These are phyloP conservation scores for Sphaceloma murrayae DNA, from an alignment of 2,329 filamentous ascomycete genomes.

Conservation along the genomic window DNA sequence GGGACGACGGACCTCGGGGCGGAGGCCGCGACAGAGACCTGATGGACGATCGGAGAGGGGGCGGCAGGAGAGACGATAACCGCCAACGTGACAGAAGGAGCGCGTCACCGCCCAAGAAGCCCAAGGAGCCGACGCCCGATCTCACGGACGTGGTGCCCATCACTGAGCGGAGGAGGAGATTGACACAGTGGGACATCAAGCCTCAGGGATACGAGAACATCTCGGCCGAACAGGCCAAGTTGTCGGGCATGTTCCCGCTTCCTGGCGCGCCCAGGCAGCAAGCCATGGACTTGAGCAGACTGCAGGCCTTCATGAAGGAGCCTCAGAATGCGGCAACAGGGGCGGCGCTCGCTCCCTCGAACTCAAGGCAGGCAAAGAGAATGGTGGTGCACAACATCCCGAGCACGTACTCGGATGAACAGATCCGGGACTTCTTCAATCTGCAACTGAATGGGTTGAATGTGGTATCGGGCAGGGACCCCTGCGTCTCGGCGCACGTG, in stretches of 20 bases:
- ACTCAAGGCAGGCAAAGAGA: constrained; percentile 88
- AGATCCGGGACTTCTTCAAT: constrained; percentile 79
- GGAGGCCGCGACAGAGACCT: constrained; percentile 40
- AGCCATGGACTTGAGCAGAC: constrained; percentile 84
- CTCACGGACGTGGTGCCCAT: constrained; percentile 77
- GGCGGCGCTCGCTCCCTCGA: constrained; percentile 79
- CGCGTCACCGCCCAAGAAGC: constrained; percentile 72
- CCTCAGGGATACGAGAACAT: constrained; percentile 97
- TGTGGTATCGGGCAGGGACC: constrained; percentile 71
- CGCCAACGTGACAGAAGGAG: constrained; percentile 55
- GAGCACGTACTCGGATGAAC: constrained; percentile 61
- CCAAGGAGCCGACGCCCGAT: constrained; percentile 91
- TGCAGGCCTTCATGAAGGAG: constrained; percentile 93
- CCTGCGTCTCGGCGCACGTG: constrained; percentile 74
- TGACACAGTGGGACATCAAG: constrained; percentile 99
- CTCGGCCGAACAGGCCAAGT: constrained; percentile 94
- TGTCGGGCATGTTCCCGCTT: constrained; percentile 97
- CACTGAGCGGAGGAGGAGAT: constrained; percentile 73
- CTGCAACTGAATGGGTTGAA: constrained; percentile 95
- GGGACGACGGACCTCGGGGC: constrained; percentile 24
- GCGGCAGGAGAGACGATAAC: constrained; percentile 23
- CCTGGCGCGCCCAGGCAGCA: constrained; percentile 91
- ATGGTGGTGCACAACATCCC: constrained; percentile 82
- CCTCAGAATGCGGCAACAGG: constrained; percentile 61
- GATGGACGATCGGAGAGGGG: constrained; percentile 33